A percentile compares a stretch with the other conserved stretches of the same genome.
phyloP scores from a whole-genome alignment of 2,329 filamentous ascomycete species.

The Clonostachys sp. region DNA sequence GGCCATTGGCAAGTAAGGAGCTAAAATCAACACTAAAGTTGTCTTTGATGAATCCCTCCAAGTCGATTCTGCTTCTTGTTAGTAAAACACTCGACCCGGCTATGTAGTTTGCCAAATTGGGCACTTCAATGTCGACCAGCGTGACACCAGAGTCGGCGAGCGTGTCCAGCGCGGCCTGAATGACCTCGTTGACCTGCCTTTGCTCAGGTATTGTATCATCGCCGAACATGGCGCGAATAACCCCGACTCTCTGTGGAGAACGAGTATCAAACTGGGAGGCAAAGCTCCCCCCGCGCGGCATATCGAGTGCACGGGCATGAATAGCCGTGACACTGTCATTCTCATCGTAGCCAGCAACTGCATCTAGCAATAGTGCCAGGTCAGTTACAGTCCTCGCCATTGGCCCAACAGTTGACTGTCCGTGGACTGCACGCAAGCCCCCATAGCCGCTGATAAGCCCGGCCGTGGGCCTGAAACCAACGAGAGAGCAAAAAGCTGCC shows the following conservation, averaged over 20 bases:
- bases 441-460: conserved; percentile 3
- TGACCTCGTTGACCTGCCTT: not conserved
- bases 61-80: not conserved
- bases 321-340: not conserved
- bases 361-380: not conserved
- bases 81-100: too few relatives aligned
- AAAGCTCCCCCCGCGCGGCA: not conserved
- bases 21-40: not conserved
- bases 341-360: not conserved
- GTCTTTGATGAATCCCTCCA: not conserved
- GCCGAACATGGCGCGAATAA: not conserved
- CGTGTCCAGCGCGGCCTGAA: not conserved
- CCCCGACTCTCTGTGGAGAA: not conserved
- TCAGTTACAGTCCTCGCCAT: conserved; percentile 3
- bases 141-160: not conserved
- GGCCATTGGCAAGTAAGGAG: not conserved
- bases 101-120: not conserved
- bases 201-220: not conserved
- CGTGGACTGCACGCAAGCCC: conserved; percentile 1
- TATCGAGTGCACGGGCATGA: not conserved
- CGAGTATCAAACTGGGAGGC: not conserved
- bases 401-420: conserved; percentile 3
- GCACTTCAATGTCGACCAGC: not conserved
- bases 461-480: conserved; percentile 3
- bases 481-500: conserved; percentile 3